Percentiles rank a stretch among this genome's conserved stretches.
Conservation (phyloP, 306 rosid genomes). For the Rosa lucieae region DNA sequence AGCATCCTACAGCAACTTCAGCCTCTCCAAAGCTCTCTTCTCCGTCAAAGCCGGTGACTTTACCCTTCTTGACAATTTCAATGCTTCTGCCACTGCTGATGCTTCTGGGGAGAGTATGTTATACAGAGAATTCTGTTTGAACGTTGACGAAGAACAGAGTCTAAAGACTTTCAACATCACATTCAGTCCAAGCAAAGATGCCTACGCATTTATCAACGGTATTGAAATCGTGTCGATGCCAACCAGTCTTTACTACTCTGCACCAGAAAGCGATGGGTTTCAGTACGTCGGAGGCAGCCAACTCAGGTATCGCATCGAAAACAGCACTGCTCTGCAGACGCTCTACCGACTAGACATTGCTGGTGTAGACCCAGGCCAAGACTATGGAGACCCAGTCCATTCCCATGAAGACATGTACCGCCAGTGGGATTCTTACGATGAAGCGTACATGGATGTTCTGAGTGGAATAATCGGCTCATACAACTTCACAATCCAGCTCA, state of each 20-base stretch:
- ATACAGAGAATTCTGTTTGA: constrained; percentile 1
- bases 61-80: constrained; percentile 26
- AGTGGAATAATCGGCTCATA: too few relatives aligned
- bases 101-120: too few relatives aligned
- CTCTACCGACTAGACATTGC: constrained; percentile 3
- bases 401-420: too few relatives aligned
- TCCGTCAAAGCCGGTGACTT: constrained; percentile 3
- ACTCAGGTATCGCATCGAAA: not conserved
- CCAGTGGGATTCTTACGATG: not conserved
- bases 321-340: constrained; percentile 22
- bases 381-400: too few relatives aligned
- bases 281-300: not conserved
- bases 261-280: too few relatives aligned
- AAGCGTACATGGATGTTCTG: not conserved
- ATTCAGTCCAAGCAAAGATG: constrained; percentile 18
- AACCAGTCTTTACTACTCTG: constrained; percentile 13
- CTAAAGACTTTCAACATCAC: constrained; percentile 13
- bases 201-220: constrained; percentile 24
- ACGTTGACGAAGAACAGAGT: not conserved
- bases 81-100: not conserved
- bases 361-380: too few relatives aligned
- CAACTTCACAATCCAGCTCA: not conserved
- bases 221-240: constrained; percentile 30
- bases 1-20: not conserved
- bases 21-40: constrained; percentile 3